Base-by-base conservation (phyloP, 306 rosid species). In the Rubus idaeus region DNA sequence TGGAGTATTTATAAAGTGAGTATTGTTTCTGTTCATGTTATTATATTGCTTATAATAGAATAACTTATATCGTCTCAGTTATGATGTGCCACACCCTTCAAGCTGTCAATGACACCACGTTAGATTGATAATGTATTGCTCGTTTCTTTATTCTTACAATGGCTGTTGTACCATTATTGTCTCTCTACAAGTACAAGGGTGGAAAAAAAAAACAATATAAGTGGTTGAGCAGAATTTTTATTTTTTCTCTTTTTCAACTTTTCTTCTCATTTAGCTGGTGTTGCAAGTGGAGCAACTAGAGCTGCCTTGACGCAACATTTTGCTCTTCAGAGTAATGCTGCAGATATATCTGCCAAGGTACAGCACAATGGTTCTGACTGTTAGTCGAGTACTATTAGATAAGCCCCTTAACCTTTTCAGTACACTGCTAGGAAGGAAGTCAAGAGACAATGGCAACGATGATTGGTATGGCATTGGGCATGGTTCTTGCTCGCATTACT, bases 301-400 rank as follows among this genome's bases (percentile, higher is more conserved):
- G 98, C 98, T 81, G 97, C 98, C 79, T 86, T 95, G 88, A 95
- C 98, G 40, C 98, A 95, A 71, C 98, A 95, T 92, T 95, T 95
- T 84, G 97, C 98, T 70, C 88, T 83, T 80, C 88, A 86, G 88
- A 82, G 72, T 75, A 88, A 86, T 77, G 91, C 89, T 50, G 91
- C 91, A 30, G 91, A 88, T 82, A 88, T 88, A 83, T 84, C 89
- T 79, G 89, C 91, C 10, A 88, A 88, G 91, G 91, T 88, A 79
- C 70, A 49, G 16, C 75, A 10, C 18, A 65, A 45, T 68, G 35
- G 20, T 82, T 75, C 57, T 64, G 58, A 61, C 26, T 35, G 12
- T 50, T 55, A 21, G 61, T 26, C 45, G 66, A 70, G 69, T 71
- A 44, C 50, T 0, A 74, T 49, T 45, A 35, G 62, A 47, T 70